Evolutionary conservation across 495 filamentous ascomycete genomes (phyloP), one percentile per base, ranked within the genome.

Genomic region (Penicillium arizonense): DNA sequence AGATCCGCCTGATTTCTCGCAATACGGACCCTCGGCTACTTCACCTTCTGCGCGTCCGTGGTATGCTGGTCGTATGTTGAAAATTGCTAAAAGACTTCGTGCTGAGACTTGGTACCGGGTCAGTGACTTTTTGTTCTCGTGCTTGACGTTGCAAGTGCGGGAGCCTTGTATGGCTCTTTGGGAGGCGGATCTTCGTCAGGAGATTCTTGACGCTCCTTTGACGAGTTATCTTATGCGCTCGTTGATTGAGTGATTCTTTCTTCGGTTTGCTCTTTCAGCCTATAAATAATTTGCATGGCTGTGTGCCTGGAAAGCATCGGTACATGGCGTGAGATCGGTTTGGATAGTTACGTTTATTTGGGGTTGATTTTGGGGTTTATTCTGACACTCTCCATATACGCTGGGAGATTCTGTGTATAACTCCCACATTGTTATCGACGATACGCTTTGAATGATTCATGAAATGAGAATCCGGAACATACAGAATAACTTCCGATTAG

Each of bases 41-140:
- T 64, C 67, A 7, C 58, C 65, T 7, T 69, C 56, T 18, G 64
- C 61, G 4, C 63, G 72, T 12, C 73, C 72, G 10, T 76, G 73
- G 71, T 75, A 72, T 36, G 63, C 58, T 2, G 65, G 70, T 3
- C 69, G 70, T 4, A 76, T 76, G 73, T 46, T 76, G 40, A 76
- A 75, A 42, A 59, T 76, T 47, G 70, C 67, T 1, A 74, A 73
- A 37, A 65, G 72, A 10, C 42, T 76, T n/a, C 56, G 62, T 32
- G 51, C 59, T 4, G 55, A 59, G 12, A 68, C 62, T 3, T 75
- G 71, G 70, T 50, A 68, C 41, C 61, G 47, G 0, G 44, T 76
- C 11, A 63, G 58, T 32, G 63, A 68, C 14, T 58, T 71, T 30
- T 56, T 75, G 11, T 70, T 71, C 47, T 58, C 59, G 13, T 75